phyloP scores from a whole-genome alignment of 192 early-diverging fungal genomes.

The Allomyces javanicus region DNA sequence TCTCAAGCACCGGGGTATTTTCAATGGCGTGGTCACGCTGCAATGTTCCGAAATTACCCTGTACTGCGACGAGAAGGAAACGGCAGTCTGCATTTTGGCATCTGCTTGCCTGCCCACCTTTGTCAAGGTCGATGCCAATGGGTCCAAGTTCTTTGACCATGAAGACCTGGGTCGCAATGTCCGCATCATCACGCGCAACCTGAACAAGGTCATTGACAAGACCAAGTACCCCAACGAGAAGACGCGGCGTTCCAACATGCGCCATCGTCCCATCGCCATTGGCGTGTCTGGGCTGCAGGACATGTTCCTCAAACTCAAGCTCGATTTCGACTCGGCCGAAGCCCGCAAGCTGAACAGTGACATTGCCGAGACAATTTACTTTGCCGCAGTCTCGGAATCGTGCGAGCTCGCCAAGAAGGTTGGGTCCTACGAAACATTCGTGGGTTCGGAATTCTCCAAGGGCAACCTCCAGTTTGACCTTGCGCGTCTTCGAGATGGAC shows the following conservation, averaged over 20 bases:
- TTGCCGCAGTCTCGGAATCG: conserved; percentile 73
- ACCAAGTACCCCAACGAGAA: conserved; percentile 90
- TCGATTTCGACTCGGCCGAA: conserved; percentile 76
- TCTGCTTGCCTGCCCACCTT: conserved; percentile 77
- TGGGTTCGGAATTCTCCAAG: conserved; percentile 68
- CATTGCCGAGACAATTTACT: conserved; percentile 95
- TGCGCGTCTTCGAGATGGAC: conserved; percentile 26
- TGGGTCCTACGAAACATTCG: conserved; percentile 78
- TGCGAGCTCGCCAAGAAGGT: conserved; percentile 63
- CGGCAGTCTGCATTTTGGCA: conserved; percentile 93
- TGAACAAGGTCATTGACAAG: conserved; percentile 92
- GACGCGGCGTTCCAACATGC: conserved; percentile 72
- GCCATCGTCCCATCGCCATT: conserved; percentile 87
- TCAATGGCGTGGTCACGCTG: too few species aligned
- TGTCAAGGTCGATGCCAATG: conserved; percentile 27
- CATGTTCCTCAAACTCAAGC: conserved; percentile 81
- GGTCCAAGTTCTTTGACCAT: conserved; percentile 42
- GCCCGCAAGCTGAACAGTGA: conserved; percentile 62
- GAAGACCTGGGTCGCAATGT: conserved; percentile 57
- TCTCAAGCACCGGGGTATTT: too few species aligned
- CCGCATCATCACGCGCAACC: conserved; percentile 73
- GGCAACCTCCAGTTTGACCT: conserved; percentile 85
- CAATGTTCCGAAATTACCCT: conserved; percentile 74
- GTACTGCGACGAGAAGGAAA: conserved; percentile 83
- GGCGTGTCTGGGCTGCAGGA: conserved; percentile 98